phyloP scores from a whole-genome alignment of 2,329 filamentous ascomycete genomes.

The Clarireedia monteithiana region DNA sequence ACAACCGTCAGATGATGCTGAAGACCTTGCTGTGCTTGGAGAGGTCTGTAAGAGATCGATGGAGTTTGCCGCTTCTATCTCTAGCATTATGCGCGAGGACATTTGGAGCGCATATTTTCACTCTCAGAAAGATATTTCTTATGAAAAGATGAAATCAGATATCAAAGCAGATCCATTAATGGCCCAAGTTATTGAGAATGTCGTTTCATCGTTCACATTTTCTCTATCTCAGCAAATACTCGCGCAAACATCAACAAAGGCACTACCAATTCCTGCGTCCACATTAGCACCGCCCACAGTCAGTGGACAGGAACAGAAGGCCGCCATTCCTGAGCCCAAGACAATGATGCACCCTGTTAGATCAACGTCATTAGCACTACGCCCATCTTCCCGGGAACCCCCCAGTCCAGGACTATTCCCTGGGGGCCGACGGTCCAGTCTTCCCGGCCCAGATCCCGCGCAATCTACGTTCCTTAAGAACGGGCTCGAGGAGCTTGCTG shows the following conservation, averaged over 20 bases:
- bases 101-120: conserved; percentile 51
- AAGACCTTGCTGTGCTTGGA: conserved; percentile 72
- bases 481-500: conserved; percentile 75
- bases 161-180: conserved; percentile 31
- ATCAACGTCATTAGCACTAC: conserved; percentile 49
- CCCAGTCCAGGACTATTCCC: conserved; percentile 49
- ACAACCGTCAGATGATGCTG: conserved; percentile 48
- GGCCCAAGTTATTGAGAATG: conserved; percentile 57
- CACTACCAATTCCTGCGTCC: conserved; percentile 58
- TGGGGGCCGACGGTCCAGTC: conserved; percentile 34
- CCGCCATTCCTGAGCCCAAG: conserved; percentile 58
- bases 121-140: conserved; percentile 5
- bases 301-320: conserved; percentile 50
- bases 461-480: conserved; percentile 44
- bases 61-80: conserved; percentile 75
- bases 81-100: conserved; percentile 73
- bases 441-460: conserved; percentile 33
- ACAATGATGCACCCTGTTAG: conserved; percentile 63
- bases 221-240: conserved; percentile 69
- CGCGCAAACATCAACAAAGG: conserved; percentile 63
- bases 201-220: conserved; percentile 73
- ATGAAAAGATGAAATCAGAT: conserved; percentile 28
- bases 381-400: conserved; percentile 35
- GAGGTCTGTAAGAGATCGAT: conserved; percentile 79
- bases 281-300: conserved; percentile 35